Conservation (phyloP, 75 land plant genomes). For the Ceratopteris richardii region DNA sequence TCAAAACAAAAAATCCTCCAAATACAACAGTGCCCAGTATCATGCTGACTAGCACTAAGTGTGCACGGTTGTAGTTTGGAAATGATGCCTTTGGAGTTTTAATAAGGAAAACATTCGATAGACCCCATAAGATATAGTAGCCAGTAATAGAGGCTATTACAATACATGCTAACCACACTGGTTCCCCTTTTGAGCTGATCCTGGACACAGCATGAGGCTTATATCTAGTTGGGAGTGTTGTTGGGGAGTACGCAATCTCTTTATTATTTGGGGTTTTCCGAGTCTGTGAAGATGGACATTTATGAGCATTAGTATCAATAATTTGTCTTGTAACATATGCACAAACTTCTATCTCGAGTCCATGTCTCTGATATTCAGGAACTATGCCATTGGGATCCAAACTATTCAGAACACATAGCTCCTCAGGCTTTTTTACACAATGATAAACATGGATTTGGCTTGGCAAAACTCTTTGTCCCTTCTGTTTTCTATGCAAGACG, state of each 20-base stretch:
- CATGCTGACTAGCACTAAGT: constrained; percentile 1
- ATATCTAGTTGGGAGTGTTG: neutral
- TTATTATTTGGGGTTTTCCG: neutral
- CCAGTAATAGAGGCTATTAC: neutral
- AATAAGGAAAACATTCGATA: neutral
- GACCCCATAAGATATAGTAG: neutral
- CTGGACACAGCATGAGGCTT: neutral
- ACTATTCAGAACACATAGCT: constrained; percentile 12
- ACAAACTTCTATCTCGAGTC: constrained; percentile 1
- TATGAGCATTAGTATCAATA: neutral
- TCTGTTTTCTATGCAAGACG: constrained; percentile 8
- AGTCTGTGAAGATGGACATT: neutral
- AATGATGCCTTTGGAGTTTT: neutral
- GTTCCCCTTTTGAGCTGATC: neutral
- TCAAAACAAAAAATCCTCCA: neutral
- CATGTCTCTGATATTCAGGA: neutral
- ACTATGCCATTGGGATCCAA: constrained; percentile 5
- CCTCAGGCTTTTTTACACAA: constrained; percentile 10
- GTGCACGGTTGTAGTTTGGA: constrained; percentile 4
- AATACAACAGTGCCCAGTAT: neutral
- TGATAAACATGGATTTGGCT: constrained; percentile 6
- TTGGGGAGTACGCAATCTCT: too few species aligned
- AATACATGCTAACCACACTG: neutral
- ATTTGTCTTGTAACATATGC: constrained; percentile 2
- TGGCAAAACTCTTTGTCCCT: constrained; percentile 1